Percentiles rank a stretch among this genome's conserved stretches.
Conservation (phyloP, 2,329 filamentous ascomycete genomes). For the Fusarium praegraminearum region DNA sequence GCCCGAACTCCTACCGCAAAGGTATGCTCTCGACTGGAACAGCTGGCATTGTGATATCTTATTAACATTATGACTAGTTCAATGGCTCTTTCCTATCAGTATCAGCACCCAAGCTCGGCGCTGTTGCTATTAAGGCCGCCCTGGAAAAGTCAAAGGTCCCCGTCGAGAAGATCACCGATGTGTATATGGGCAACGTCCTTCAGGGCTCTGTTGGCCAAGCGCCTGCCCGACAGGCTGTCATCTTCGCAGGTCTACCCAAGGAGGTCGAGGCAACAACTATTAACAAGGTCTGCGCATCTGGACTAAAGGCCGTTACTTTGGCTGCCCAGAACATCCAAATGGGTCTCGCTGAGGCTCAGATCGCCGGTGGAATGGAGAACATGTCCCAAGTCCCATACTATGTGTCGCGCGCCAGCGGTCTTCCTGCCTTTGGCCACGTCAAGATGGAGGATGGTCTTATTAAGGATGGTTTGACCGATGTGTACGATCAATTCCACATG, state of each 20-base stretch:
- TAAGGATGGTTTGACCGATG: slow-evolving; percentile 95
- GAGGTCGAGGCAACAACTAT: slow-evolving; percentile 89
- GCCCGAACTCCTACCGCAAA: slow-evolving; percentile 91
- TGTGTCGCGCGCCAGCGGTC: slow-evolving; percentile 80
- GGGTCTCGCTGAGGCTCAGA: slow-evolving; percentile 85
- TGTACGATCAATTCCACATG: slow-evolving; percentile 98
- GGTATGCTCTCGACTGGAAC: slow-evolving; percentile 59
- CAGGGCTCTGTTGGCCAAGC: slow-evolving; percentile 87
- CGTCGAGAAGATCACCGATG: slow-evolving; percentile 82
- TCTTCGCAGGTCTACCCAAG: slow-evolving; percentile 87
- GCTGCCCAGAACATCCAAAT: slow-evolving; percentile 96
- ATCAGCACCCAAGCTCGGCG: slow-evolving; percentile 87
- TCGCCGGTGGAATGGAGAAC: slow-evolving; percentile 98
- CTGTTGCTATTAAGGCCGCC: slow-evolving; percentile 91
- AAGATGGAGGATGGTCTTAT: slow-evolving; percentile 92
- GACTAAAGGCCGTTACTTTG: slow-evolving; percentile 89
- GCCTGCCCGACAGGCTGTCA: slow-evolving; percentile 88
- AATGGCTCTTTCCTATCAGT: slow-evolving; percentile 90
- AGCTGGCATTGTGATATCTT: neutral
- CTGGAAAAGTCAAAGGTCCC: slow-evolving; percentile 88
- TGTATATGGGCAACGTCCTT: slow-evolving; percentile 98
- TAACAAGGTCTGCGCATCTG: slow-evolving; percentile 98
- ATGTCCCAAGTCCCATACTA: slow-evolving; percentile 97
- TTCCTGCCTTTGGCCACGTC: slow-evolving; percentile 88
- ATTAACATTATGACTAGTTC: slow-evolving; percentile 69